Evolutionary conservation across 1,284 basidiomycete genomes (phyloP).

Genomic region (Pisolithus thermaeus): DNA sequence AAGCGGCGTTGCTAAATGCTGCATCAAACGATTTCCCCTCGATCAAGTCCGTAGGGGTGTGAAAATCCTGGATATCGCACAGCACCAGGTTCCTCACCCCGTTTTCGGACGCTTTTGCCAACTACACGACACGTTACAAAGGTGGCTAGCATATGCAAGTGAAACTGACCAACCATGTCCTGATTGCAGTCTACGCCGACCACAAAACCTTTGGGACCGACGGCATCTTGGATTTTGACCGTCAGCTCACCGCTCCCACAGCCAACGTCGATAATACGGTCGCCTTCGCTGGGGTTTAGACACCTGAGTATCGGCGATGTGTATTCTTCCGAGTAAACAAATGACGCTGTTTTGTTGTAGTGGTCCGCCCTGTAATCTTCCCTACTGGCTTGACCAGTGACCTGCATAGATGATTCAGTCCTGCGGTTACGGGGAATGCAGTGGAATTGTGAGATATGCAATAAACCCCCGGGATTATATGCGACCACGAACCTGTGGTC

Average conservation of each 20-base stretch:
- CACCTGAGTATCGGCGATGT: slow-evolving; percentile 58
- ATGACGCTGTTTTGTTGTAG: slow-evolving; percentile 58
- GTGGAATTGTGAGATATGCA: neutral
- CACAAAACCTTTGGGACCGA: slow-evolving; percentile 50
- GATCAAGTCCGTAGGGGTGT: slow-evolving; percentile 21
- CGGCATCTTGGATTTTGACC: slow-evolving; percentile 44
- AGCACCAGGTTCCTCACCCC: slow-evolving; percentile 43
- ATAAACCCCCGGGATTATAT: too few relatives aligned
- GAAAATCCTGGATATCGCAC: slow-evolving; percentile 48
- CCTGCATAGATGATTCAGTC: neutral
- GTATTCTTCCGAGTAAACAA: slow-evolving; percentile 69
- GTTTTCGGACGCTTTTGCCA: slow-evolving; percentile 49
- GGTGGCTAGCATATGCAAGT: neutral
- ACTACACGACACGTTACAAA: slow-evolving; percentile 32
- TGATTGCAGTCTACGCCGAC: slow-evolving; percentile 67
- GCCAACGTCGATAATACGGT: slow-evolving; percentile 73
- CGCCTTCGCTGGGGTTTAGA: slow-evolving; percentile 57
- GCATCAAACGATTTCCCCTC: slow-evolving; percentile 43
- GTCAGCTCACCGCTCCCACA: slow-evolving; percentile 82
- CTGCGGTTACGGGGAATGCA: neutral
- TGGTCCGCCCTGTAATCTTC: slow-evolving; percentile 43
- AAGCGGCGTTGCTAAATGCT: slow-evolving; percentile 71
- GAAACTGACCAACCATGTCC: slow-evolving; percentile 54
- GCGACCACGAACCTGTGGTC: too few relatives aligned
- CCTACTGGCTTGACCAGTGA: neutral